Conservation (phyloP, 805 yeast species). For the Nakazawaea ishiwadae region DNA sequence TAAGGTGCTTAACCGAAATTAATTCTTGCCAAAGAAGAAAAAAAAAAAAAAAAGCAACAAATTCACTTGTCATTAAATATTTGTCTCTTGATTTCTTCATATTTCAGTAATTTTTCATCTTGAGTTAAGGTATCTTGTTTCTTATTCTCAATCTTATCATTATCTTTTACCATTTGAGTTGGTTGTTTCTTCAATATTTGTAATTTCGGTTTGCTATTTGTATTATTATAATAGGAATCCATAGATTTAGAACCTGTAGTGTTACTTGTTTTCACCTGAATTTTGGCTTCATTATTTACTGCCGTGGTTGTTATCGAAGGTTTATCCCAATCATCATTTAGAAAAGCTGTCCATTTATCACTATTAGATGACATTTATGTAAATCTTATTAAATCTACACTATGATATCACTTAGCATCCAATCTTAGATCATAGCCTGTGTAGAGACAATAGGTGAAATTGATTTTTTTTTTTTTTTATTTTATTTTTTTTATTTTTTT, state of each 20-base stretch:
- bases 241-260: slow-evolving; percentile 2
- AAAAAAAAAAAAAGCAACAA: too few relatives aligned
- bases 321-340: slow-evolving; percentile 7
- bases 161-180: neutral
- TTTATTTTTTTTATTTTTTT: too few relatives aligned
- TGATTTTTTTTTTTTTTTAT: too few relatives aligned
- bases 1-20: too few relatives aligned
- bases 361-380: neutral
- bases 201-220: neutral
- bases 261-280: neutral
- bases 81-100: neutral
- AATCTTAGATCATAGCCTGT: too few relatives aligned
- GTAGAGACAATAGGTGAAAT: too few relatives aligned
- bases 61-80: neutral
- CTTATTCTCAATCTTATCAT: neutral
- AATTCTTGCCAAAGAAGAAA: too few relatives aligned
- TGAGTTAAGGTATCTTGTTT: neutral
- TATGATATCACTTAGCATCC: too few relatives aligned
- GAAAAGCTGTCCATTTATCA: slow-evolving; percentile 5
- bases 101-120: neutral
- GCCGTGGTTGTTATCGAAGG: neutral
- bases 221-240: neutral
- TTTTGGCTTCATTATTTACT: neutral
- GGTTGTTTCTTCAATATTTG: neutral
- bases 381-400: too few relatives aligned